Conservation (phyloP, 371 early-diverging fungal genomes). For the Apophysomyces elegans region DNA sequence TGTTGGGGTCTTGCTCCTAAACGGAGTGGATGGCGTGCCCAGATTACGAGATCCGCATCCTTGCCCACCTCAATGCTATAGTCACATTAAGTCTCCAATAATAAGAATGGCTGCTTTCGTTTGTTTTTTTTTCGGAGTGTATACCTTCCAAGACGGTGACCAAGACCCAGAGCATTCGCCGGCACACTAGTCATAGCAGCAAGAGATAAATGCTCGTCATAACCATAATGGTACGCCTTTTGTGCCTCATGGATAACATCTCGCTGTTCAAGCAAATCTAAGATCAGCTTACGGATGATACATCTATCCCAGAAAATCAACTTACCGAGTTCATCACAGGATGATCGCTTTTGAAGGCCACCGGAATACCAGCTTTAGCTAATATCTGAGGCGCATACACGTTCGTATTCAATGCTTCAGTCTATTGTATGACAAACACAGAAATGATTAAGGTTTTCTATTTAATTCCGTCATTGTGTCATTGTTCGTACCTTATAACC, state of each 20-base stretch:
- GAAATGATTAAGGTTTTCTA: neutral
- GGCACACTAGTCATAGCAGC: constrained; percentile 76
- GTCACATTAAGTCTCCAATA: neutral
- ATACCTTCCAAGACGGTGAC: constrained; percentile 70
- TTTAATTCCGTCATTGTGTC: neutral
- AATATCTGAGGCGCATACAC: constrained; percentile 71
- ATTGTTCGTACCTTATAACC: constrained; percentile 48
- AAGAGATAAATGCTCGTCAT: constrained; percentile 65
- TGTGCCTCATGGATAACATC: constrained; percentile 79
- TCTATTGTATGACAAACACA: constrained; percentile 24
- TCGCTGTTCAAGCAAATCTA: constrained; percentile 36
- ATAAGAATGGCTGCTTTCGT: neutral
- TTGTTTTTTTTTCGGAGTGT: neutral
- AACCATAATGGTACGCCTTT: constrained; percentile 79
- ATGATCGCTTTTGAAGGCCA: constrained; percentile 85
- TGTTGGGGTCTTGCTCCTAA: constrained; percentile 79
- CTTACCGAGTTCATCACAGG: constrained; percentile 75
- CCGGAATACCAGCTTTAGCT: constrained; percentile 71
- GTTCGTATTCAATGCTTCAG: constrained; percentile 75
- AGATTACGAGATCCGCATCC: constrained; percentile 85
- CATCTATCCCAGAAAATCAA: neutral
- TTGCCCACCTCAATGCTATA: constrained; percentile 64
- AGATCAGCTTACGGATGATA: too few relatives aligned
- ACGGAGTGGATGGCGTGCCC: constrained; percentile 72
- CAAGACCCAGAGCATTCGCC: constrained; percentile 71